Base-by-base conservation (phyloP, 257 asterid genomes). In the Lycium ferocissimum region DNA sequence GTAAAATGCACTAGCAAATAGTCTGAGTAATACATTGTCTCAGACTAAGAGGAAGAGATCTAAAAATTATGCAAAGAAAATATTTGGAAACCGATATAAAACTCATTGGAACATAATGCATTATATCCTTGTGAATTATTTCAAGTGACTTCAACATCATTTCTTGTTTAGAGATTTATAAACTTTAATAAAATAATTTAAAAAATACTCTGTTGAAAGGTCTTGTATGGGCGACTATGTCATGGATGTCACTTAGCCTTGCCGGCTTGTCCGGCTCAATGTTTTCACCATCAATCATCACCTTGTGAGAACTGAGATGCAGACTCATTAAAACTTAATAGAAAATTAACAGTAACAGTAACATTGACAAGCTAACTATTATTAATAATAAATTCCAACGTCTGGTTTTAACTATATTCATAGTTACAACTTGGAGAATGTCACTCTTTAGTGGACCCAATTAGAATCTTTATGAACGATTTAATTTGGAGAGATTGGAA, bases 221-320 rank as follows among this genome's bases (percentile, higher is more conserved):
- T 49, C n/a, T 49, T 75, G 45, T 49, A 45, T 40, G 62, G 81
- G n/a, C 14, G 81, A 75, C 81, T 75, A 49, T 75, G 62, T 75
- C 81, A 20, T 22, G 61, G 62, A 75, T 75, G 81, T 13, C 45
- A 75, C 45, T 75, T 49, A 49, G 22, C 81, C 62, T 49, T 49
- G 81, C 62, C 81, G 81, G 81, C 81, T 75, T 53, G 62, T 75
- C 81, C 62, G 62, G 81, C 81, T 75, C 62, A 49, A 22, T 20
- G n/a, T 75, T 75, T 49, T 51, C 40, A 49, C 81, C 14, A 75
- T 75, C 81, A 49, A 75, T 75, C 20, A 22, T 49, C 7, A 49
- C 62, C 58, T 70, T 3, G 9, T 8, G 9, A 3, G 56, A 70
- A 70, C 79, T 1, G 61, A 56, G 61, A 56, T 56, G 9, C 20